Base-by-base conservation (phyloP, 2,329 filamentous ascomycete genomes). In the Aurifilum marmelostoma region DNA sequence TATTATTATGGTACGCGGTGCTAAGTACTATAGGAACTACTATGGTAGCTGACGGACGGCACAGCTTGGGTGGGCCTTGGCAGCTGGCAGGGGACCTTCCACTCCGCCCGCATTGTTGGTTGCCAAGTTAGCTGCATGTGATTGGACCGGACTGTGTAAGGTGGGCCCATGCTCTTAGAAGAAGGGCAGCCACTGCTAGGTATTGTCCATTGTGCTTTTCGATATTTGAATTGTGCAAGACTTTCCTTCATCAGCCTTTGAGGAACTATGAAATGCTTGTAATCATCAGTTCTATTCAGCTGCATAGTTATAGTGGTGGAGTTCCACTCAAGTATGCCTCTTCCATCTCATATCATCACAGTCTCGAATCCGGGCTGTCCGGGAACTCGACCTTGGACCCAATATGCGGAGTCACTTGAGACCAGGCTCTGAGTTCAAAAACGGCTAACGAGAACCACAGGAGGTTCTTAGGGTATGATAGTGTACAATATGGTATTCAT, bases 61-160 rank as follows among this genome's bases (percentile, higher is more conserved):
- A 61, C 60, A 50, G 41, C 43, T 54, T n/a, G 34, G 11, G 21
- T n/a, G 58, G 56, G n/a, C n/a, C 69, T 66, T 63, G 63, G 69
- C 66, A 66, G 54, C 63, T 64, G 63, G 69, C 66, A 66, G 37
- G n/a, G 58, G 54, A 39, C 59, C 59, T 29, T 60, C 21, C 16
- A 12, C 24, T 24, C 47, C 50, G 32, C 14, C 32, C 21, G 24
- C 41, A n/a, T 24, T 47, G 43, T n/a, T 47, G 43, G 18, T 9
- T 47, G 21, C 21, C 21, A 2, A 21, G 2, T 41, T 37, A 6
- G 34, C 52, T 43, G 6, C 9, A 27, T n/a, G 16, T 41, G 59
- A 62, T 62, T 62, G 59, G 59, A 2, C 37, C n/a, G 9, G 37
- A 11, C n/a, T 7, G n/a, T 62, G 16, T n/a, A 43, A n/a, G 14